Evolutionary conservation across 2,329 filamentous ascomycete species (phyloP).

Genomic region (Akanthomyces lecanii): DNA sequence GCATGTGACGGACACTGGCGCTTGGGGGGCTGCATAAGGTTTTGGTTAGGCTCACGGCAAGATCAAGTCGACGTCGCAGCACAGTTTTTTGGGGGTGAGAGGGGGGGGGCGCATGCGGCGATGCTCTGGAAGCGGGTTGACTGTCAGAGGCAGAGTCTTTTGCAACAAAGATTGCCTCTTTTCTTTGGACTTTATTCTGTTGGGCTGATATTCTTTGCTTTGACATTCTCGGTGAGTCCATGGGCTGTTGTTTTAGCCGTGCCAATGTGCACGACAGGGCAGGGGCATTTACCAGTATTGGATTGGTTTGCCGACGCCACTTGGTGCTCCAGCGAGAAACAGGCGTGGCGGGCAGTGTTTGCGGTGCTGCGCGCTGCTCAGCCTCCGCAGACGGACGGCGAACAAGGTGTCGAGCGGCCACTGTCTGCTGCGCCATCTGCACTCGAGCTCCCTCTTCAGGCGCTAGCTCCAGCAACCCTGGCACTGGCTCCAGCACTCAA

Average conservation of each 20-base stretch:
- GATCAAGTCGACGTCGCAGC: conserved; percentile 6
- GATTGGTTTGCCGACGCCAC: too few species aligned
- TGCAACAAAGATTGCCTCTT: neutral
- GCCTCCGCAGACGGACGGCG: neutral
- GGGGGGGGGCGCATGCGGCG: neutral
- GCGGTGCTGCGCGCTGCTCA: neutral
- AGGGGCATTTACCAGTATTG: too few species aligned
- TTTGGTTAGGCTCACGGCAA: conserved; percentile 16
- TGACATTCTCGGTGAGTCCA: neutral
- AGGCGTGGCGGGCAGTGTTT: too few species aligned
- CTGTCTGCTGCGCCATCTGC: neutral
- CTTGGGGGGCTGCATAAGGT: conserved; percentile 11
- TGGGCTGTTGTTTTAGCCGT: neutral
- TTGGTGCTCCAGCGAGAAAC: too few species aligned
- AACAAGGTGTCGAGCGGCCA: too few species aligned
- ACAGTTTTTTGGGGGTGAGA: conserved; percentile 3
- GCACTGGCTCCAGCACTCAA: neutral
- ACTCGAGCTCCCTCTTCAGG: neutral
- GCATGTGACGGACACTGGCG: neutral
- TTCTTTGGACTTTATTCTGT: too few species aligned
- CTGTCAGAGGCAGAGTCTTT: neutral
- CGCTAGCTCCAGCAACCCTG: neutral
- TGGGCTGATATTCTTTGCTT: too few species aligned
- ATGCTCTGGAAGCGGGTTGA: neutral
- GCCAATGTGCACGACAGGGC: too few species aligned